These are phyloP conservation scores for Vaccinium vitisidaea DNA, from an alignment of 148 eudicot genomes.

Conservation along the genomic window DNA sequence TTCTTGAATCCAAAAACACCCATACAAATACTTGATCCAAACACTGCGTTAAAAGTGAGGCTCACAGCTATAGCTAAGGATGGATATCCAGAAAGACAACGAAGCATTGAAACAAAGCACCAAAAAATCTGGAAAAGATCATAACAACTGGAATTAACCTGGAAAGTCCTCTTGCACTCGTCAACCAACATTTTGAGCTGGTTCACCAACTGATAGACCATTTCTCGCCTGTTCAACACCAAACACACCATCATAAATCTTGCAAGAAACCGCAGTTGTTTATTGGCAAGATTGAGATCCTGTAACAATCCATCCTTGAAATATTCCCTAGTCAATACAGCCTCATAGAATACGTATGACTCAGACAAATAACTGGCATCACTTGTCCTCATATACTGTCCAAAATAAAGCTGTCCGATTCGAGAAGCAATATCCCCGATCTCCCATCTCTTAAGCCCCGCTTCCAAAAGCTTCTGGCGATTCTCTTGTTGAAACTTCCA, in stretches of 20 bases:
- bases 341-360: slow-evolving; percentile 90
- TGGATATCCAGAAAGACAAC: background rate
- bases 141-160: slow-evolving; percentile 37
- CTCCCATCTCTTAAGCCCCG: slow-evolving; percentile 93
- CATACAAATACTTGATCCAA: background rate
- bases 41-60: background rate
- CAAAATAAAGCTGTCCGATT: slow-evolving; percentile 90
- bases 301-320: slow-evolving; percentile 83
- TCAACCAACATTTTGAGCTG: slow-evolving; percentile 72
- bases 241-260: slow-evolving; percentile 80
- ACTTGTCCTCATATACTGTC: slow-evolving; percentile 92
- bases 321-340: slow-evolving; percentile 82
- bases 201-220: slow-evolving; percentile 77
- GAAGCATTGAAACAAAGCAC: background rate
- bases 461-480: slow-evolving; percentile 83
- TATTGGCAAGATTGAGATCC: slow-evolving; percentile 68
- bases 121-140: background rate
- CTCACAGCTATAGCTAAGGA: background rate
- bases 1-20: background rate
- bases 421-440: slow-evolving; percentile 96
- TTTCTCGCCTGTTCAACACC: slow-evolving; percentile 69
- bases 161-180: slow-evolving; percentile 77
- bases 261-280: slow-evolving; percentile 82
- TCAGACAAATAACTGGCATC: slow-evolving; percentile 81
- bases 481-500: slow-evolving; percentile 98